Percentiles rank a stretch among this genome's conserved stretches.
Evolutionary conservation across 352 stramenopile species (phyloP).

Genomic region (Lagenidium sp.): DNA sequence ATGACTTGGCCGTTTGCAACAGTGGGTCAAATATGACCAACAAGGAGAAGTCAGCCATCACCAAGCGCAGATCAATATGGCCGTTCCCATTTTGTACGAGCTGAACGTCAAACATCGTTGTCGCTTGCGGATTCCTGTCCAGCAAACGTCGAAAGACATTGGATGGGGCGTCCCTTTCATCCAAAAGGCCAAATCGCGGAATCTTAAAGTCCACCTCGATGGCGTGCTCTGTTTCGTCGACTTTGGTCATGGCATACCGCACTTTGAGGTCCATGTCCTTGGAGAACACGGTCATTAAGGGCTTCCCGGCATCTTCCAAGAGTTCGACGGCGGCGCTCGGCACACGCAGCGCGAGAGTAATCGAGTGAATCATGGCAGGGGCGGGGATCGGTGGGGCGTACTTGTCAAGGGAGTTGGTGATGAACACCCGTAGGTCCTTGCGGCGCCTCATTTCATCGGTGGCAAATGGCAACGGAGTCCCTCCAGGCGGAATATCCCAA

Average conservation of each 20-base stretch:
- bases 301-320: constrained; percentile 33
- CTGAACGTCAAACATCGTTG: constrained; percentile 41
- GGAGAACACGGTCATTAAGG: constrained; percentile 49
- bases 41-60: constrained; percentile 53
- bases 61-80: constrained; percentile 44
- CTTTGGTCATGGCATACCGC: too few relatives aligned
- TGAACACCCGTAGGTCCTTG: constrained; percentile 51
- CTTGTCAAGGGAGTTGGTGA: constrained; percentile 47
- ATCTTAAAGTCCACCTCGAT: constrained; percentile 40
- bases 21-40: constrained; percentile 75
- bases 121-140: constrained; percentile 58
- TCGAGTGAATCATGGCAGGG: constrained; percentile 45
- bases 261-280: constrained; percentile 30
- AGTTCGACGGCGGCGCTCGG: constrained; percentile 33
- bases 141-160: constrained; percentile 75
- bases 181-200: constrained; percentile 56
- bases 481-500: constrained; percentile 56
- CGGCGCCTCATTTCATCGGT: constrained; percentile 30
- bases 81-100: constrained; percentile 36
- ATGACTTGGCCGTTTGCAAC: constrained; percentile 36
- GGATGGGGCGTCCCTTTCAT: constrained; percentile 43
- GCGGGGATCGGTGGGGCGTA: constrained; percentile 41
- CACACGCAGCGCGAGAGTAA: constrained; percentile 50
- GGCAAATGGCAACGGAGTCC: constrained; percentile 32
- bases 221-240: too few relatives aligned